Evolutionary conservation across 352 stramenopile species (phyloP).

Genomic region (Phytophthora cryptogea): DNA sequence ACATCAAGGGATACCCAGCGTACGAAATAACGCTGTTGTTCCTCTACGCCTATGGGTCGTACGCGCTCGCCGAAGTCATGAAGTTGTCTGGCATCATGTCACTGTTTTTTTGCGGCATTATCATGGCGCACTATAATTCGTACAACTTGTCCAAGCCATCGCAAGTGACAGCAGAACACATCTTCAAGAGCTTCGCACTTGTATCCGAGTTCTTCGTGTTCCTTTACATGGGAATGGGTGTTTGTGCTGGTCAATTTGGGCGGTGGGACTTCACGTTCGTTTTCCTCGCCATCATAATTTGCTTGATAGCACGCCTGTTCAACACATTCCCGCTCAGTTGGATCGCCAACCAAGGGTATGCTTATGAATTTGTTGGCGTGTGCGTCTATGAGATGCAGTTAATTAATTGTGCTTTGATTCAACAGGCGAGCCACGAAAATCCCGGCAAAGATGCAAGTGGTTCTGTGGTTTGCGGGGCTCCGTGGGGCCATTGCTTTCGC

Average conservation of each 20-base stretch:
- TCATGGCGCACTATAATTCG: conserved; percentile 84
- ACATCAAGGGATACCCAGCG: conserved; percentile 78
- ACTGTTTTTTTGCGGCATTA: conserved; percentile 91
- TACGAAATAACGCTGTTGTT: conserved; percentile 83
- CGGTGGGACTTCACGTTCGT: conserved; percentile 89
- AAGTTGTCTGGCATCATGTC: conserved; percentile 91
- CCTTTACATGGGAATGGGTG: conserved; percentile 79
- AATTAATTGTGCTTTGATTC: neutral
- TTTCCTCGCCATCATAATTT: conserved; percentile 87
- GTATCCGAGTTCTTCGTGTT: conserved; percentile 81
- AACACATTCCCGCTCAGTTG: conserved; percentile 95
- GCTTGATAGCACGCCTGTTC: conserved; percentile 85
- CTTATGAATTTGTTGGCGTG: neutral
- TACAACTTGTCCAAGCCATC: conserved; percentile 77
- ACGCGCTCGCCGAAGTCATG: conserved; percentile 68
- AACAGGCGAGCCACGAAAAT: conserved; percentile 65
- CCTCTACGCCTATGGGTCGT: conserved; percentile 71
- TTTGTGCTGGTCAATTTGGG: conserved; percentile 67
- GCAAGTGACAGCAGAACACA: conserved; percentile 69
- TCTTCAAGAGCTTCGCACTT: conserved; percentile 78
- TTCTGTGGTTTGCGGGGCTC: conserved; percentile 92
- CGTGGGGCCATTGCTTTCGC: conserved; percentile 86
- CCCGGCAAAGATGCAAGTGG: conserved; percentile 90
- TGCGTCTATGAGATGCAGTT: neutral
- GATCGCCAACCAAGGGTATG: conserved; percentile 59